Evolutionary conservation across 2,329 filamentous ascomycete genomes (phyloP).

Genomic region (Pezizomycotina sp.): DNA sequence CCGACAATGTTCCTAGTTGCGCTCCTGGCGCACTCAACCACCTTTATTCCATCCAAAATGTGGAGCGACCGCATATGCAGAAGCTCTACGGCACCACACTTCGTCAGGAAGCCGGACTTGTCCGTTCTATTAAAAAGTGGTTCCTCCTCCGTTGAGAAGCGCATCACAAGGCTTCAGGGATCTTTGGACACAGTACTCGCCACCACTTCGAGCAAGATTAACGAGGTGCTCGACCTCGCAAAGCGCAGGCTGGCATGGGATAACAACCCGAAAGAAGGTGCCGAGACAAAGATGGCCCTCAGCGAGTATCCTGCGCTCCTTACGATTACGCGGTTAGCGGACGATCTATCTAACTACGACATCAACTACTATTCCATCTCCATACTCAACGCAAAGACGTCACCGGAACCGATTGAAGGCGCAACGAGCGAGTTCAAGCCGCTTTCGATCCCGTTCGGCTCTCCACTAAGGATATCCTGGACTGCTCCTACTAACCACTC

Average conservation of each 20-base stretch:
- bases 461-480: conserved; percentile 81
- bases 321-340: conserved; percentile 61
- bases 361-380: conserved; percentile 64
- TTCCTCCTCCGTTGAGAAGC: conserved; percentile 64
- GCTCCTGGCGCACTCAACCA: conserved; percentile 67
- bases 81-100: conserved; percentile 82
- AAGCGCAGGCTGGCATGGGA: conserved; percentile 71
- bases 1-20: conserved; percentile 73
- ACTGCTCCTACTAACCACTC: conserved; percentile 72
- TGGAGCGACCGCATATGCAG: conserved; percentile 95
- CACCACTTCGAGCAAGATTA: conserved; percentile 73
- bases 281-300: conserved; percentile 77
- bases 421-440: conserved; percentile 44
- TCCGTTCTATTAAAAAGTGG: conserved; percentile 75
- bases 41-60: conserved; percentile 74
- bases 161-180: conserved; percentile 42
- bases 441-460: conserved; percentile 70
- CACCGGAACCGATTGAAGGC: conserved; percentile 11
- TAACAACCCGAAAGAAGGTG: no score
- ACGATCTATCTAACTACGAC: conserved; percentile 52
- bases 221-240: conserved; percentile 74
- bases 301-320: conserved; percentile 77
- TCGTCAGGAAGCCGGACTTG: conserved; percentile 73
- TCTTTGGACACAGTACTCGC: conserved; percentile 77
- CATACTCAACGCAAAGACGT: conserved; percentile 31